Conservation (phyloP, 139 green algal species). For the Coccomyxa sp. region DNA sequence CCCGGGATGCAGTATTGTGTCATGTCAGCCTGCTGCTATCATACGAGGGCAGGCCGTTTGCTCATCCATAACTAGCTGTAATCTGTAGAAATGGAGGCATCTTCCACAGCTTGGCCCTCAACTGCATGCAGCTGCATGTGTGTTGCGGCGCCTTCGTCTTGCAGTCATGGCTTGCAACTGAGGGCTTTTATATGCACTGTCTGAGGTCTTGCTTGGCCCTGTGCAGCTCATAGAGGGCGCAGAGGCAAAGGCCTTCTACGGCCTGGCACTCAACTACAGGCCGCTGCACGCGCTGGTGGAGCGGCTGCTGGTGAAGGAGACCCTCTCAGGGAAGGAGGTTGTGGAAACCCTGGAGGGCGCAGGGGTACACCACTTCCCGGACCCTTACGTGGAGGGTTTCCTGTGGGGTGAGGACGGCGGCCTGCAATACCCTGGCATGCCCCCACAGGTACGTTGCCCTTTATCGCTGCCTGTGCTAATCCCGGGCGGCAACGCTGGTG, state of each 20-base stretch:
- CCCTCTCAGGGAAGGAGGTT: conserved; percentile 53
- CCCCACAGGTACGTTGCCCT: neutral
- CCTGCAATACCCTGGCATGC: conserved; percentile 27
- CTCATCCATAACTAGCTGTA: neutral
- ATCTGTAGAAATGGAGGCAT: neutral
- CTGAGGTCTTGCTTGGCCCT: neutral
- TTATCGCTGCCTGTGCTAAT: neutral
- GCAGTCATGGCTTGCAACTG: neutral
- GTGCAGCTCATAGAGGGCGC: conserved; percentile 72
- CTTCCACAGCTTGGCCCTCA: neutral
- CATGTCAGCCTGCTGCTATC: conserved; percentile 58
- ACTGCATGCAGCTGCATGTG: neutral
- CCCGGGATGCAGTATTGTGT: conserved; percentile 76
- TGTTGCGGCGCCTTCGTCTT: neutral
- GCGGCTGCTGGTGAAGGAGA: conserved; percentile 31
- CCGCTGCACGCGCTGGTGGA: conserved; percentile 38
- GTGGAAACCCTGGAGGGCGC: neutral
- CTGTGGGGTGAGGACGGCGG: conserved; percentile 26
- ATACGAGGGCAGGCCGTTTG: neutral
- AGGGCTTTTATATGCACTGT: neutral
- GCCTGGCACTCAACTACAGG: conserved; percentile 80
- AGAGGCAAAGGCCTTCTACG: conserved; percentile 88
- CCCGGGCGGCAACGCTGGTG: neutral
- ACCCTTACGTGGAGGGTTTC: conserved; percentile 32
- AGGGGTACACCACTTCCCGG: neutral